These are phyloP conservation scores for Acanthamoeba quina DNA, from an alignment of 208 protist species.

Conservation along the genomic window DNA sequence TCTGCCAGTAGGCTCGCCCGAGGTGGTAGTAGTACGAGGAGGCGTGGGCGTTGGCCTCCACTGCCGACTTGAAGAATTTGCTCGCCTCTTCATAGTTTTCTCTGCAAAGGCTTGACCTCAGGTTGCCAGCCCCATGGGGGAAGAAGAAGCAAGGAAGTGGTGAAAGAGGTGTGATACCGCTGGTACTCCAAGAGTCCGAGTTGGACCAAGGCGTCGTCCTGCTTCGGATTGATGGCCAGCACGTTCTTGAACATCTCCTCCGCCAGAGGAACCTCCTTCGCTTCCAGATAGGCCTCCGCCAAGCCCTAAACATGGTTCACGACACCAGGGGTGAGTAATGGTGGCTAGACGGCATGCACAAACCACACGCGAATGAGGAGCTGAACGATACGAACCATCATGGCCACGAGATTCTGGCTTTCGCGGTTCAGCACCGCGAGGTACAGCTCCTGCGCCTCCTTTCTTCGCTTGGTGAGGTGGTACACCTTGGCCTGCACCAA, in stretches of 20 bases:
- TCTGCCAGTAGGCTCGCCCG: conserved; percentile 47
- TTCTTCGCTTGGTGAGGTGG: conserved; percentile 43
- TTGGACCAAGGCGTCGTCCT: conserved; percentile 45
- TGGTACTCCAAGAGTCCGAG: conserved; percentile 33
- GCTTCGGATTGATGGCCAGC: conserved; percentile 6
- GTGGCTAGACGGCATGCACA: background rate
- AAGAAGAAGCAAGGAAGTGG: background rate
- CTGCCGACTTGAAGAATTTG: background rate
- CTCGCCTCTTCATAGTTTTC: conserved; percentile 5
- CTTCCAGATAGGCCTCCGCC: conserved; percentile 24
- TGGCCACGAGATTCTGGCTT: background rate
- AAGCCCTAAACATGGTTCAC: background rate
- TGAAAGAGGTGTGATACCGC: background rate
- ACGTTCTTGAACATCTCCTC: conserved; percentile 44
- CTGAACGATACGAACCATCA: background rate
- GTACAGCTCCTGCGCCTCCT: conserved; percentile 51
- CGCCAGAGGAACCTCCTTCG: background rate
- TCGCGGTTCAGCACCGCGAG: conserved; percentile 2
- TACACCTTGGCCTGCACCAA: conserved; percentile 49
- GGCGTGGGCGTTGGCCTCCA: background rate
- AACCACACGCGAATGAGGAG: background rate
- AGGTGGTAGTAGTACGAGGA: conserved; percentile 15
- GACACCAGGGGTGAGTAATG: background rate
- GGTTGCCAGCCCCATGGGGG: no score
- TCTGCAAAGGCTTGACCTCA: background rate